A percentile compares a stretch with the other conserved stretches of the same genome.
Evolutionary conservation across 2,329 filamentous ascomycete genomes (phyloP).

Genomic region (Fusarium avenaceum): DNA sequence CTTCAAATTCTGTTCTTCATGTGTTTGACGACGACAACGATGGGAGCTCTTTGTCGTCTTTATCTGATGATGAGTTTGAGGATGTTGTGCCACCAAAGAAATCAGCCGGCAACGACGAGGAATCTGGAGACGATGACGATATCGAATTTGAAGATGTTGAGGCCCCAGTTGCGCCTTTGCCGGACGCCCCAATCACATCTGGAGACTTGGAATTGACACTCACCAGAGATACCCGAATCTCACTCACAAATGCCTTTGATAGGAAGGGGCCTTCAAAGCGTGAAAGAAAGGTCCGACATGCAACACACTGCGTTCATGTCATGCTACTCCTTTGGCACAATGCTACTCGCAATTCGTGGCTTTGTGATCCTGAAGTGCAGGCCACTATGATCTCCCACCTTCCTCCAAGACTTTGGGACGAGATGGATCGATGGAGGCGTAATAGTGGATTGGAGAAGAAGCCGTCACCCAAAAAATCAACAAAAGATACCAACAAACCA

Average conservation of each 20-base stretch:
- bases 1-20: conserved; percentile 58
- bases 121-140: conserved; percentile 55
- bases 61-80: conserved; percentile 70
- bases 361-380: conserved; percentile 82
- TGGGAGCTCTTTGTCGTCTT: conserved; percentile 64
- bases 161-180: conserved; percentile 69
- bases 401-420: conserved; percentile 75
- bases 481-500: conserved; percentile 51
- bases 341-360: conserved; percentile 84
- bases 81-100: conserved; percentile 58
- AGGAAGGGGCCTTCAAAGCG: conserved; percentile 91
- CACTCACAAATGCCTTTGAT: conserved; percentile 69
- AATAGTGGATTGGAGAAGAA: conserved; percentile 73
- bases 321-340: conserved; percentile 92
- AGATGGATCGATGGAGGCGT: conserved; percentile 79
- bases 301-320: conserved; percentile 91
- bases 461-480: conserved; percentile 46
- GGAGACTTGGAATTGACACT: conserved; percentile 83
- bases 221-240: conserved; percentile 69
- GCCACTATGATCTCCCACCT: conserved; percentile 81
- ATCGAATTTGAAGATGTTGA: conserved; percentile 74
- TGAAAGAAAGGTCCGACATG: conserved; percentile 81
- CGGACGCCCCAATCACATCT: conserved; percentile 64
- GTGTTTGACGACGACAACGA: conserved; percentile 58
- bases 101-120: conserved; percentile 53